Conservation (phyloP, 495 filamentous ascomycete species). For the Podospora comata region DNA sequence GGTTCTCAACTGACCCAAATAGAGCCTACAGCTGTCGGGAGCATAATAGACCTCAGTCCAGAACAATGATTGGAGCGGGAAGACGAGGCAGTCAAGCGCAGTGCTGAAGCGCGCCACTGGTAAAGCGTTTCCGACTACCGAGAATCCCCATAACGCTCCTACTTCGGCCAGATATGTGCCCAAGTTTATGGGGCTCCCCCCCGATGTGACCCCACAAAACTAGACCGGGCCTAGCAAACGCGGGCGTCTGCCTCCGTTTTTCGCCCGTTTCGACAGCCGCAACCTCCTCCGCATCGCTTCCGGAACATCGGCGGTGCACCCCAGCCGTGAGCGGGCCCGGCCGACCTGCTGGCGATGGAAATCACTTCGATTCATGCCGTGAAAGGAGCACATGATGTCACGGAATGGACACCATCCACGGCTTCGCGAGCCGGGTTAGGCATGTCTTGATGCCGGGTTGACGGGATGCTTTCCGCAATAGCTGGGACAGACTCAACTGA, state of each 20-base stretch:
- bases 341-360: background rate
- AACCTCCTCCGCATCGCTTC: slow-evolving; percentile 4
- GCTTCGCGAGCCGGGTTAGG: background rate
- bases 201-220: background rate
- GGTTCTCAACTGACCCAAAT: too few relatives aligned
- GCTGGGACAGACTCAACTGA: background rate
- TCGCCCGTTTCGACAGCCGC: background rate
- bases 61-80: too few relatives aligned
- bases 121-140: too few relatives aligned
- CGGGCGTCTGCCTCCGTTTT: background rate
- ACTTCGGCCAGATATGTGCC: too few relatives aligned
- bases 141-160: too few relatives aligned
- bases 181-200: background rate
- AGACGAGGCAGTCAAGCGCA: too few relatives aligned
- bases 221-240: slow-evolving; percentile 1
- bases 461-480: background rate
- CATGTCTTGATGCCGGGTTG: background rate
- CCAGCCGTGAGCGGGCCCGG: slow-evolving; percentile 6
- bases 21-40: too few relatives aligned
- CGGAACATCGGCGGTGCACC: background rate
- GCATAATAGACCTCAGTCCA: too few relatives aligned
- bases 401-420: background rate
- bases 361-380: background rate
- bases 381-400: slow-evolving; percentile 1
- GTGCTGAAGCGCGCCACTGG: too few relatives aligned